A percentile compares a stretch with the other conserved stretches of the same genome.
These are phyloP conservation scores for Scytalidium lignicola DNA, from an alignment of 2,329 filamentous ascomycete species.

Conservation along the genomic window DNA sequence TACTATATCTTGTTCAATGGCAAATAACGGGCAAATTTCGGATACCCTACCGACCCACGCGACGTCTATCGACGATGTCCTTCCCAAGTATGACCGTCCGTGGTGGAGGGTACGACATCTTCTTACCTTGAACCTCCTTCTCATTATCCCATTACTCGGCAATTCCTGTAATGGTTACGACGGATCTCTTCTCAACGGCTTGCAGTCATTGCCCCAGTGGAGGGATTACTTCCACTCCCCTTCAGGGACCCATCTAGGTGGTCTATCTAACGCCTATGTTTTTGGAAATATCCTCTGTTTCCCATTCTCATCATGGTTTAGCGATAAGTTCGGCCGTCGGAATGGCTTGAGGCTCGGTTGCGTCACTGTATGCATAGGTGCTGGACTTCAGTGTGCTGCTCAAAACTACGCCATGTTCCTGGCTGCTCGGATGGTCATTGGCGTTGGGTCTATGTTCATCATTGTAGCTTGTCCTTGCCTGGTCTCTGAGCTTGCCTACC, in stretches of 20 bases:
- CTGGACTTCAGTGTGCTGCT: slow-evolving; percentile 34
- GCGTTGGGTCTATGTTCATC: slow-evolving; percentile 18
- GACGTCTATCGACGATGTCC: slow-evolving; percentile 1
- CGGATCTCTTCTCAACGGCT: slow-evolving; percentile 38
- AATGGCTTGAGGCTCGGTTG: slow-evolving; percentile 18
- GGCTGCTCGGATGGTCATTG: slow-evolving; percentile 34
- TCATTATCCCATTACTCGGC: slow-evolving; percentile 14
- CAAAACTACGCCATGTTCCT: slow-evolving; percentile 34
- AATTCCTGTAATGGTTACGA: slow-evolving; percentile 14
- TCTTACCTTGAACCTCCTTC: slow-evolving; percentile 13
- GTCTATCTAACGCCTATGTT: slow-evolving; percentile 33
- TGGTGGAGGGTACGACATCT: slow-evolving; percentile 18
- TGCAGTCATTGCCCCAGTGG: slow-evolving; percentile 38
- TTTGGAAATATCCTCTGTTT: slow-evolving; percentile 35
- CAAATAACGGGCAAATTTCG: too few species aligned
- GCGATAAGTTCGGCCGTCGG: slow-evolving; percentile 32
- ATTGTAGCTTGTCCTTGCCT: slow-evolving; percentile 15
- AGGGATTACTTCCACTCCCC: slow-evolving; percentile 35
- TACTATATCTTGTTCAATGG: too few species aligned
- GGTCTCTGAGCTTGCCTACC: slow-evolving; percentile 11
- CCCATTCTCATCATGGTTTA: slow-evolving; percentile 31
- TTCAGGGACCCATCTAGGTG: slow-evolving; percentile 30
- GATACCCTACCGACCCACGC: too few species aligned
- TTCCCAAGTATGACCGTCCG: slow-evolving; percentile 6
- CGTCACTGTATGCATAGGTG: slow-evolving; percentile 33